Percentiles rank a stretch among this genome's conserved stretches.
Evolutionary conservation across 2,329 filamentous ascomycete species (phyloP).

Genomic region (Lasiodiplodia sp.): DNA sequence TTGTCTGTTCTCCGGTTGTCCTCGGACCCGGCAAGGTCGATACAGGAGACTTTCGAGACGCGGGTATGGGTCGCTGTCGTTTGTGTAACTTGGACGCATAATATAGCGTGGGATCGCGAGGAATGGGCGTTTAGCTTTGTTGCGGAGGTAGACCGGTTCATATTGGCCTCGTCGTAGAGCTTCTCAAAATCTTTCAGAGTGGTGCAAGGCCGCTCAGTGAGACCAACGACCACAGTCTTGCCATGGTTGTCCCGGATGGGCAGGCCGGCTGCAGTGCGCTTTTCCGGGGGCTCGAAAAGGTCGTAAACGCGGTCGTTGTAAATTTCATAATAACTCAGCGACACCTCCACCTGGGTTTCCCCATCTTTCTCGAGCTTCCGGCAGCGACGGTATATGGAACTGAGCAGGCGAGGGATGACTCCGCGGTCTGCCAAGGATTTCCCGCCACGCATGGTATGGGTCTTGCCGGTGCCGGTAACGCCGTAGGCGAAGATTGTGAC

Average conservation of each 20-base stretch:
- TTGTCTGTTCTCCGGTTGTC: conserved; percentile 96
- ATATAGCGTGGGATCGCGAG: conserved; percentile 86
- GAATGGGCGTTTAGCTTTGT: conserved; percentile 94
- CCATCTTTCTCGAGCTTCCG: conserved; percentile 88
- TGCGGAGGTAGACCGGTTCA: conserved; percentile 85
- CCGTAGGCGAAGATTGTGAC: conserved; percentile 93
- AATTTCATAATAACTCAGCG: conserved; percentile 92
- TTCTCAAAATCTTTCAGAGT: conserved; percentile 89
- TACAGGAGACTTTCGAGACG: conserved; percentile 86
- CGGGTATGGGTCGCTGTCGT: conserved; percentile 70
- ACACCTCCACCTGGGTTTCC: conserved; percentile 73
- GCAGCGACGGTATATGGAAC: conserved; percentile 82
- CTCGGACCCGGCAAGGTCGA: conserved; percentile 93
- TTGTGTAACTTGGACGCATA: conserved; percentile 88
- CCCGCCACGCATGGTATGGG: conserved; percentile 93
- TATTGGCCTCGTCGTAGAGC: conserved; percentile 90
- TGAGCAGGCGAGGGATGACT: conserved; percentile 85
- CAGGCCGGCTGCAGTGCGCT: conserved; percentile 80
- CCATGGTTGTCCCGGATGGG: conserved; percentile 85
- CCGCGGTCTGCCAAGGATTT: conserved; percentile 85
- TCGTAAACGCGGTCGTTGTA: conserved; percentile 97
- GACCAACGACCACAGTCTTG: conserved; percentile 84
- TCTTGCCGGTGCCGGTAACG: conserved; percentile 92
- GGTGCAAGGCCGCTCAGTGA: conserved; percentile 82
- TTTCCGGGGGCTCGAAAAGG: conserved; percentile 85